Conservation (phyloP, 257 asterid genomes). For the Verbena officinalis region DNA sequence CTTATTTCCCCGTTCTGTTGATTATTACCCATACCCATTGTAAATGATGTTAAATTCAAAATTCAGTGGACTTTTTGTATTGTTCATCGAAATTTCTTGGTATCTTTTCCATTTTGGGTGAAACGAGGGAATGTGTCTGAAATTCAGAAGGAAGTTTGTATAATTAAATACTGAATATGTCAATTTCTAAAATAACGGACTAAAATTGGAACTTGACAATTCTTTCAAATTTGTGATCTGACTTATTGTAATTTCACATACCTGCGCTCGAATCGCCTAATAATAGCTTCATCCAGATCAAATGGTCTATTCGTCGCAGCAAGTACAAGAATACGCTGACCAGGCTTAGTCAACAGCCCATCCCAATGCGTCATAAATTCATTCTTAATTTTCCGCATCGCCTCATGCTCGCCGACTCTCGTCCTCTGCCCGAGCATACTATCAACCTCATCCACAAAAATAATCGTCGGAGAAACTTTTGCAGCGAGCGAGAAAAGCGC, state of each 20-base stretch:
- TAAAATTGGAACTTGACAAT: too few species aligned
- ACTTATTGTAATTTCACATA: conserved; percentile 13
- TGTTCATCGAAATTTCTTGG: too few species aligned
- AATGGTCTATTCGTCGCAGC: conserved; percentile 98
- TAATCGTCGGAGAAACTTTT: conserved; percentile 91
- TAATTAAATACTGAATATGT: too few species aligned
- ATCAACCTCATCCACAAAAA: conserved; percentile 97
- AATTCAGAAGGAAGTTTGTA: too few species aligned
- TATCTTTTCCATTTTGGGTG: too few species aligned
- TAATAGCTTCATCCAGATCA: conserved; percentile 99
- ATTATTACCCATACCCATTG: too few species aligned
- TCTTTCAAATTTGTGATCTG: too few species aligned
- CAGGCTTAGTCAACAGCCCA: conserved; percentile 86
- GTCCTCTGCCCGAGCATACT: conserved; percentile 99
- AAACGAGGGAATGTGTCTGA: too few species aligned
- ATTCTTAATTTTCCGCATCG: conserved; percentile 93
- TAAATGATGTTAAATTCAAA: too few species aligned
- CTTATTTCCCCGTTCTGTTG: too few species aligned
- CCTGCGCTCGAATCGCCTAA: conserved; percentile 99
- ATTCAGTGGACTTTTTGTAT: too few species aligned
- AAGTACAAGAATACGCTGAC: conserved; percentile 94
- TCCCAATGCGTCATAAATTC: conserved; percentile 99
- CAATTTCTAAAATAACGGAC: too few species aligned
- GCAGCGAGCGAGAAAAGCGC: conserved; percentile 98
- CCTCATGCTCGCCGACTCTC: conserved; percentile 96